Base-by-base conservation (phyloP, 169 alveolate species). In the Eimeria praecox region DNA sequence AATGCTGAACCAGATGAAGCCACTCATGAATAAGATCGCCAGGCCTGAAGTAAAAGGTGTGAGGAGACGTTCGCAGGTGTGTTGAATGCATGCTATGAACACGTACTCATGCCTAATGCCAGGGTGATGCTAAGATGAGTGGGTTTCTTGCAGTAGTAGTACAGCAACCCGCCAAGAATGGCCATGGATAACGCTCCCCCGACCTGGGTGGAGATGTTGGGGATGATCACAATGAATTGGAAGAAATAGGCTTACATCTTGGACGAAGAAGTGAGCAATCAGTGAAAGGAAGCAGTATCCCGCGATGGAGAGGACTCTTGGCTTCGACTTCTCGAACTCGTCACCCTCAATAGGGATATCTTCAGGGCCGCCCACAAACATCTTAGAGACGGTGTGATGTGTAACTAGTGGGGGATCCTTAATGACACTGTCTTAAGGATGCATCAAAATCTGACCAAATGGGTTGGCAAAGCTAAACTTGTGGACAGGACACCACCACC, bases 281-380 rank as follows among this genome's bases (percentile, higher is more conserved):
- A 93, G 85, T 30, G 96, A 87, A 52, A 66, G 54, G 20, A 80
- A 73, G 46, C 96, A 38, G 93, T 82, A 93, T 33, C 90, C 62
- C 18, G 93, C 87, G 10, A 93, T 80, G 52, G 80, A 59, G 42
- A 82, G 93, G 35, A 93, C 88, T 62, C 92, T 80, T 24, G 96
- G 96, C 88, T 82, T 93, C 44, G 96, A 62, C 86, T 93, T 93
- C 64, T 93, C 96, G 78, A 38, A 83, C 87, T 80, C 96, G 38
- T 56, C 90, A 9, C 96, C 96, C 96, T 93, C 96, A 66, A 93
- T 93, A 62, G 96, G 94, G 75, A 93, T 80, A 30, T 93, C 96
- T 16, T 93, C 96, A 30, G 88, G 73, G 56, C 94, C 96, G 64
- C 94, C 94, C 71, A 88, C 83, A 42, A 88, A 88, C 94, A 88